Evolutionary conservation across 352 stramenopile species (phyloP).

Genomic region (Thalassiosira sp.): DNA sequence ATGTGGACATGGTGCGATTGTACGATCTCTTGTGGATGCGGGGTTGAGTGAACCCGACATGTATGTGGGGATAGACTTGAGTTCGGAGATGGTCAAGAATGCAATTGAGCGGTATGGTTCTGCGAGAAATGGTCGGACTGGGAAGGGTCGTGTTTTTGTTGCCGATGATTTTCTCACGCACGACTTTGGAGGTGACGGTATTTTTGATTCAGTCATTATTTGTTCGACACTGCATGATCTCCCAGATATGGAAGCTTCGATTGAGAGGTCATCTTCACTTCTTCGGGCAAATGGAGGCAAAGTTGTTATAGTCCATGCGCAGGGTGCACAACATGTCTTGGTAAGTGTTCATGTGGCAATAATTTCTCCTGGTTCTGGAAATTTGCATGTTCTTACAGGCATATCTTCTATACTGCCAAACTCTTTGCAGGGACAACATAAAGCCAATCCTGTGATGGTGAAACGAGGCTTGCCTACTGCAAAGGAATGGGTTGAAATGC

Average conservation of each 20-base stretch:
- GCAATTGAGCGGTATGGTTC: slow-evolving; percentile 51
- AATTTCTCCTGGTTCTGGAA: too few species aligned
- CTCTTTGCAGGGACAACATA: slow-evolving; percentile 59
- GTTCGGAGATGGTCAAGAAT: slow-evolving; percentile 73
- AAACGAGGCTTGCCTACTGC: slow-evolving; percentile 59
- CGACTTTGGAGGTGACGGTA: slow-evolving; percentile 29
- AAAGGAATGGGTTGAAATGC: slow-evolving; percentile 53
- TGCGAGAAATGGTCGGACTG: slow-evolving; percentile 42
- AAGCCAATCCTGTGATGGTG: slow-evolving; percentile 70
- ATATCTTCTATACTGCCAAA: too few species aligned
- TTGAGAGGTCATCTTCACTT: slow-evolving; percentile 54
- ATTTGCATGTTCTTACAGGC: too few species aligned
- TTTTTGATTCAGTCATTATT: slow-evolving; percentile 71
- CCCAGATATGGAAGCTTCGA: slow-evolving; percentile 49
- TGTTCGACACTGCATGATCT: slow-evolving; percentile 73
- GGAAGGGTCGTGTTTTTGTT: slow-evolving; percentile 42
- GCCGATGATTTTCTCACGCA: slow-evolving; percentile 62
- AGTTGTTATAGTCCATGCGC: slow-evolving; percentile 67
- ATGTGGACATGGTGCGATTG: slow-evolving; percentile 68
- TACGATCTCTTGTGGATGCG: slow-evolving; percentile 56
- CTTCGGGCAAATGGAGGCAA: slow-evolving; percentile 45
- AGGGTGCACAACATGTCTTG: slow-evolving; percentile 70
- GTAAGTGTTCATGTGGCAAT: too few species aligned
- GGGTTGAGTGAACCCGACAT: slow-evolving; percentile 48
- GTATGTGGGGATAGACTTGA: slow-evolving; percentile 69